Percentiles rank a stretch among this genome's conserved stretches.
phyloP scores from a whole-genome alignment of 129 eudicot species.

The Tagetes patula region DNA sequence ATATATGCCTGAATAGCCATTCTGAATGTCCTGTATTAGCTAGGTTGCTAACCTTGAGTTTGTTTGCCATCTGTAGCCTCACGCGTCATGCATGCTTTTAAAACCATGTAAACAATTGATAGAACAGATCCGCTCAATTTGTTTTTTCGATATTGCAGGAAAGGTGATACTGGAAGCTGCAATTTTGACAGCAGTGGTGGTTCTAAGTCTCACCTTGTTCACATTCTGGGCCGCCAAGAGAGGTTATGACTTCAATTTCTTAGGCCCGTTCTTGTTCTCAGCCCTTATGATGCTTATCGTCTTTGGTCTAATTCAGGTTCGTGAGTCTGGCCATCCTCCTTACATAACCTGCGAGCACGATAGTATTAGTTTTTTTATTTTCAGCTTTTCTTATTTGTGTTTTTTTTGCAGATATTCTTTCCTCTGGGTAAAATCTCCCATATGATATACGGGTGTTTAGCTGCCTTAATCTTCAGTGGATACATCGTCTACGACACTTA shows the following conservation, averaged over 20 bases:
- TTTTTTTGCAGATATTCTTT: slow-evolving; percentile 48
- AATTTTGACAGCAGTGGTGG: slow-evolving; percentile 70
- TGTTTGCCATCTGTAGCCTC: no score
- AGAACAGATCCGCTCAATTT: background rate
- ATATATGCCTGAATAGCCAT: no score
- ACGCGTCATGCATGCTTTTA: no score
- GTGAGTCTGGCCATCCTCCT: background rate
- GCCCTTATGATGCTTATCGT: slow-evolving; percentile 58
- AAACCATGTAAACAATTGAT: background rate
- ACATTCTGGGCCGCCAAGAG: slow-evolving; percentile 85
- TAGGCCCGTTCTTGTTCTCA: slow-evolving; percentile 80
- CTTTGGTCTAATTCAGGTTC: slow-evolving; percentile 69
- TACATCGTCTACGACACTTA: slow-evolving; percentile 65
- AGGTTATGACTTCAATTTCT: slow-evolving; percentile 82
- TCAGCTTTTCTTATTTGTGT: background rate
- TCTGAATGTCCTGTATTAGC: no score
- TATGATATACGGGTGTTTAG: slow-evolving; percentile 65
- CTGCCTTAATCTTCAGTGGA: slow-evolving; percentile 65
- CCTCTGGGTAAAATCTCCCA: slow-evolving; percentile 52
- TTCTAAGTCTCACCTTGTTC: slow-evolving; percentile 66
- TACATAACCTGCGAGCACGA: background rate
- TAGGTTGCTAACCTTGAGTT: no score
- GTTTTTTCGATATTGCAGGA: slow-evolving; percentile 41
- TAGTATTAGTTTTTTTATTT: background rate
- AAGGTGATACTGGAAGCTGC: slow-evolving; percentile 70